These are phyloP conservation scores for Gentiana straminea DNA, from an alignment of 257 asterid species.

Conservation along the genomic window DNA sequence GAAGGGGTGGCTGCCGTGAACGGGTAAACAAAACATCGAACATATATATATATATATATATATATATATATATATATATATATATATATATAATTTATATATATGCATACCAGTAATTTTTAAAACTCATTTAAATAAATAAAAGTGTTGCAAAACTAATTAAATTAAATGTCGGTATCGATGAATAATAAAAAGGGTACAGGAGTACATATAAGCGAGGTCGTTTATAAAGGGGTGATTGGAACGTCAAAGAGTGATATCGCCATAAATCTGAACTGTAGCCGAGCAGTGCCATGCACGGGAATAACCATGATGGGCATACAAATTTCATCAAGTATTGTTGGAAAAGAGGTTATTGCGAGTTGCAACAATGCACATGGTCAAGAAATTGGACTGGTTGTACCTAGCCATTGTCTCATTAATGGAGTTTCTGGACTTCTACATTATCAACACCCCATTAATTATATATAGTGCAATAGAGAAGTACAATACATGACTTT, in stretches of 20 bases:
- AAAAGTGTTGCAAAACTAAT: neutral
- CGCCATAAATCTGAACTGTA: constrained; percentile 55
- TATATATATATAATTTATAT: no score
- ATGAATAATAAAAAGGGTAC: constrained; percentile 17
- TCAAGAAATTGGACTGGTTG: constrained; percentile 18
- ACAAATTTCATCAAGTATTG: constrained; percentile 13
- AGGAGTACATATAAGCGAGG: constrained; percentile 52
- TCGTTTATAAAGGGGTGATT: constrained; percentile 17
- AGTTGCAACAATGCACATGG: constrained; percentile 44
- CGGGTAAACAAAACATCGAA: constrained; percentile 17
- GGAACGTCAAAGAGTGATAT: constrained; percentile 44
- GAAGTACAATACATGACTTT: no score
- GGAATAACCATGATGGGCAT: constrained; percentile 32
- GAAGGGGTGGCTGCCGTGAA: constrained; percentile 26
- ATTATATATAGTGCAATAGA: no score
- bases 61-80: no score
- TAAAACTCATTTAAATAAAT: neutral
- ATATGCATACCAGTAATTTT: no score
- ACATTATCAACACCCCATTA: no score
- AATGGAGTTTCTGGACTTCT: neutral
- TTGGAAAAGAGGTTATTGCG: constrained; percentile 27
- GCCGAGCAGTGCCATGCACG: constrained; percentile 35
- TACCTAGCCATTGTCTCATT: constrained; percentile 42
- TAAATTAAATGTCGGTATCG: neutral
- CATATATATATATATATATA: no score